Evolutionary conservation across 805 yeast genomes (phyloP), one percentile per base, ranked within the genome.

Genomic region (Candida railenensis): DNA sequence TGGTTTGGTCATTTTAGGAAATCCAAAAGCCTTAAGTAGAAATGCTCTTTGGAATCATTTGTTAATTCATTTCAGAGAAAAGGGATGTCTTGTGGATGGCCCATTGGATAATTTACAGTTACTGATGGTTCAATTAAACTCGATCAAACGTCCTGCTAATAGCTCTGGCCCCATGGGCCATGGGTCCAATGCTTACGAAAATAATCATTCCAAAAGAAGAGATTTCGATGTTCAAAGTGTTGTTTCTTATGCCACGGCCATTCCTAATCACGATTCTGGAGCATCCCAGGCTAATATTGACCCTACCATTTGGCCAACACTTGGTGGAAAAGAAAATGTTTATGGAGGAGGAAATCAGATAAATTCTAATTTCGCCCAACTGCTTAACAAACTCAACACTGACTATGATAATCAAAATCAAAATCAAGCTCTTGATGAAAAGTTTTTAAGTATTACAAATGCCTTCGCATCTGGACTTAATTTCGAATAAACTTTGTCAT

Each of bases 61-160:
- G 48, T 70, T 91, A 53, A 66, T 80, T 40, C 95, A 89, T 61
- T 90, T 80, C 68, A 76, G 96, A 65, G 92, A 88, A 55, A 80
- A 78, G 46, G 96, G 96, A 1, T 87, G 95, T 65, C 70, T 91
- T 28, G 97, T 91, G 22, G 97, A 91, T 63, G 97, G 97, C 9
- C 82, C 89, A 1, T 72, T 91, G 53, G 92, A 86, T 48, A 87
- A 82, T 54, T 73, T 91, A 51, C 94, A 85, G 61, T 67, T 86
- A 43, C 83, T 90, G 49, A 73, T 84, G 48, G 82, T 86, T 19
- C 85, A 80, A 52, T 70, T 69, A 49, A 57, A 57, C 32, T 45
- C 45, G 44, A 7, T 56, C 59, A 4, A 49, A 51, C 4, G 43
- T 25, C 39, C 39, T 36, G 21, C 9, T 12, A 36, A 18, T 36